These are phyloP conservation scores for Rhodotorula sphaerocarpa DNA, from an alignment of 768 basidiomycete species.

Conservation along the genomic window DNA sequence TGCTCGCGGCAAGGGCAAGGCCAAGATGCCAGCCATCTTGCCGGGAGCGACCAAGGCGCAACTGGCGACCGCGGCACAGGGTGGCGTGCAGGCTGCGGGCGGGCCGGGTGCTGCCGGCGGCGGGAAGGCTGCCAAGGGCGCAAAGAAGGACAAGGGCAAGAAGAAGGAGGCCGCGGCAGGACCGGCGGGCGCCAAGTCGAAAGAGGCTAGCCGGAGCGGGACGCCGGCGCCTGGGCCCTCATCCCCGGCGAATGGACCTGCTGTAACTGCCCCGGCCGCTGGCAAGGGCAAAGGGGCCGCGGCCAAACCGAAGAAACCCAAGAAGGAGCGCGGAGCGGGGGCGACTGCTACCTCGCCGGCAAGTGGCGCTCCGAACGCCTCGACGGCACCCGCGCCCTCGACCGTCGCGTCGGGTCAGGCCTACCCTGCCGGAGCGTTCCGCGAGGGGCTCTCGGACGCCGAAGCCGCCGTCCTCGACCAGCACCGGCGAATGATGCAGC, in stretches of 20 bases:
- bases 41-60: conserved; percentile 8
- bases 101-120: background rate
- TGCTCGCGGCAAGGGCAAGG: conserved; percentile 39
- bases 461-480: background rate
- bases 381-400: too few relatives aligned
- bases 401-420: too few relatives aligned
- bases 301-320: background rate
- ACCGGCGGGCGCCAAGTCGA: background rate
- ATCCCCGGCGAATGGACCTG: too few relatives aligned
- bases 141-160: conserved; percentile 13
- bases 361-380: background rate
- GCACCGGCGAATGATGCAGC: background rate
- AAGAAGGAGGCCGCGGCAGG: conserved; percentile 6
- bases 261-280: too few relatives aligned
- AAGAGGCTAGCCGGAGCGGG: conserved; percentile 3
- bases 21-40: conserved; percentile 42
- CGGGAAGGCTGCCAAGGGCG: background rate
- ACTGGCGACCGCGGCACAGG: background rate
- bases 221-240: conserved; percentile 3
- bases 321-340: background rate
- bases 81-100: background rate
- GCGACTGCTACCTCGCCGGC: background rate
- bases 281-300: background rate
- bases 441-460: background rate
- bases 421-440: too few relatives aligned